Percentiles rank a stretch among this genome's conserved stretches.
phyloP scores from a whole-genome alignment of 2,329 filamentous ascomycete species.

The Talaromyces sp. region DNA sequence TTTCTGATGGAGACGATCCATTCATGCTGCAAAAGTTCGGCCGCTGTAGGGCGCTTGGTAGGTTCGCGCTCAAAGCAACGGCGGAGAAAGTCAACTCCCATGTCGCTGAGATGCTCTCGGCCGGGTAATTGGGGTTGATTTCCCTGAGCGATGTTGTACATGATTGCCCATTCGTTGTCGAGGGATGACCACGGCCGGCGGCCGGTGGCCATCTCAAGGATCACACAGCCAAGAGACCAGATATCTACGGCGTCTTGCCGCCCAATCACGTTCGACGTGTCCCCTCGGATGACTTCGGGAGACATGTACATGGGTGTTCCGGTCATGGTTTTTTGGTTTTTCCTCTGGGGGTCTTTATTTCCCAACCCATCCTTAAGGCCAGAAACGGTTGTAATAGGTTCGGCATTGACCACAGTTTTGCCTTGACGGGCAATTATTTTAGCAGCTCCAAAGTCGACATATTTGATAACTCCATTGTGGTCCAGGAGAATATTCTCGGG shows the following conservation, averaged over 20 bases:
- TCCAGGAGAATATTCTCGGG: conserved; percentile 96
- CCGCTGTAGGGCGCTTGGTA: conserved; percentile 68
- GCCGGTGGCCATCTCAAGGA: conserved; percentile 95
- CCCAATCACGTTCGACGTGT: conserved; percentile 63
- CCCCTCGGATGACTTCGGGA: conserved; percentile 93
- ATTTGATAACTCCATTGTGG: conserved; percentile 97
- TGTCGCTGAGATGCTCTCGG: conserved; percentile 72
- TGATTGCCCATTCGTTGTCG: conserved; percentile 99
- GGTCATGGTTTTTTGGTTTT: conserved; percentile 83
- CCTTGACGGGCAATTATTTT: conserved; percentile 95
- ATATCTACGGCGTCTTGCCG: conserved; percentile 86
- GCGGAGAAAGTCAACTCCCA: conserved; percentile 81
- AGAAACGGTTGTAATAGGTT: conserved; percentile 44
- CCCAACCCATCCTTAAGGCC: conserved; percentile 32
- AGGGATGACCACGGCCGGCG: conserved; percentile 89
- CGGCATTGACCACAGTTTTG: conserved; percentile 68
- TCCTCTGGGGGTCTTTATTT: conserved; percentile 29
- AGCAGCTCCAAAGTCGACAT: conserved; percentile 95
- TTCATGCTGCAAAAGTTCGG: conserved; percentile 87
- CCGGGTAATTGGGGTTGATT: conserved; percentile 83
- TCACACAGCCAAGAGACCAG: conserved; percentile 94
- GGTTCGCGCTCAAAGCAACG: conserved; percentile 85
- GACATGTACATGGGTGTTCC: conserved; percentile 99
- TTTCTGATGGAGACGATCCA: conserved; percentile 61
- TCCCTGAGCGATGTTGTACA: conserved; percentile 99